phyloP scores from a whole-genome alignment of 108 stramenopile genomes.

The Cyclotella atomus region DNA sequence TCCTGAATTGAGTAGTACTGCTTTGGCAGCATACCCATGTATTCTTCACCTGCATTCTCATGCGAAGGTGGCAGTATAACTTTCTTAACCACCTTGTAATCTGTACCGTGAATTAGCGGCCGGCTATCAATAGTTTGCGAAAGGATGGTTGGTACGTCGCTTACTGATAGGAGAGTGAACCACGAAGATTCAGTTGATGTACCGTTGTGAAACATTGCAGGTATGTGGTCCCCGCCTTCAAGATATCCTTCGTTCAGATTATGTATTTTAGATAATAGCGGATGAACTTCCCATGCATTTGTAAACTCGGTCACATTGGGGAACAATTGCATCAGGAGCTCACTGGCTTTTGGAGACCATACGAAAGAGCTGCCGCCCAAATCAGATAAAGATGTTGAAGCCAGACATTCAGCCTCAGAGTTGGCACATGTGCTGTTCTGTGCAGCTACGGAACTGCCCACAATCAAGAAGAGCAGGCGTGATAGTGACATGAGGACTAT shows the following conservation, averaged over 20 bases:
- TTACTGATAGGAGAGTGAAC: slow-evolving; percentile 9
- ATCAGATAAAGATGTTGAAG: not conserved
- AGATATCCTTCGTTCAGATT: not conserved
- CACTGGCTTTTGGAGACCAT: not conserved
- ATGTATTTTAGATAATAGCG: slow-evolving; percentile 17
- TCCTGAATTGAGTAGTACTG: slow-evolving; percentile 17
- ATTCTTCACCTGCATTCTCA: slow-evolving; percentile 26
- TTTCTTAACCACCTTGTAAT: slow-evolving; percentile 41
- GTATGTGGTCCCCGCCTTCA: not conserved
- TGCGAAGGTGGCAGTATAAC: slow-evolving; percentile 11
- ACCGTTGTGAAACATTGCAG: slow-evolving; percentile 20
- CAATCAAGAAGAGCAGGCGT: too few species aligned
- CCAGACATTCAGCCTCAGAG: not conserved
- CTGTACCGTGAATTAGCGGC: slow-evolving; percentile 19
- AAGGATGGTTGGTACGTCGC: slow-evolving; percentile 19
- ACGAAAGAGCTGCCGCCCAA: not conserved
- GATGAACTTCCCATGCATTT: slow-evolving; percentile 21
- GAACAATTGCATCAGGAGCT: slow-evolving; percentile 9
- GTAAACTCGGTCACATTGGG: slow-evolving; percentile 4
- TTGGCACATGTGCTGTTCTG: not conserved
- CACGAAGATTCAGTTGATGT: not conserved
- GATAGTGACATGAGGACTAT: too few species aligned
- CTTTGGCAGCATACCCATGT: slow-evolving; percentile 36
- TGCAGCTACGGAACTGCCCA: too few species aligned
- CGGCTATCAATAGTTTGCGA: not conserved